Evolutionary conservation across 495 filamentous ascomycete species (phyloP), one percentile per base, ranked within the genome.

Genomic region (Clohesyomyces aquaticus): DNA sequence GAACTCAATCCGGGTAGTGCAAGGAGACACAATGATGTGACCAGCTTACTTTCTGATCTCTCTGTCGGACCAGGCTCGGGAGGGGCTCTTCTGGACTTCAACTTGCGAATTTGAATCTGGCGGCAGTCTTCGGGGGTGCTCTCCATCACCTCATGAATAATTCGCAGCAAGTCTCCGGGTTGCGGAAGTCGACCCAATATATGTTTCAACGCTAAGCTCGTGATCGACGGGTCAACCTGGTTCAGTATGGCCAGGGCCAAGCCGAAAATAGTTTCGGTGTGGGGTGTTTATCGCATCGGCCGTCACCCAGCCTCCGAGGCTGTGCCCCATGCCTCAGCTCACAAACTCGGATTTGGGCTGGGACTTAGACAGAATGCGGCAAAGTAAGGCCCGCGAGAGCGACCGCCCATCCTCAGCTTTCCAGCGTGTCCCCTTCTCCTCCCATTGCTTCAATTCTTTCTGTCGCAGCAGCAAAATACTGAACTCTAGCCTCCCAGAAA

Each of bases 261-360:
- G 54, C 27, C 64, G 57, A 67, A 67, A 66, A 61, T 23, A 51
- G 27, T 26, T 47, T 46, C 54, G 59, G n/a, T 21, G 58, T 67
- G 59, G 64, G 53, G 54, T 59, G 53, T 42, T 3, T 41, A 23
- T 22, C 14, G 51, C 19, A 48, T 54, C 54, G 18, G 55, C 59
- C 11, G 29, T 28, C 51, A 38, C 25, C 51, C 41, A 52, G 27
- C 32, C 16, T 27, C 55, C 28, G 62, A 59, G 61, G 66, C 61
- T 65, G 57, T 65, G 61, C 61, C 43, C 45, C 56, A 53, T 6
- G 28, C 52, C 25, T 67, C 59, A 67, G 53, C 65, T 50, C 21
- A 8, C 65, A 52, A 45, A 3, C 12, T 41, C 51, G 45, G 57
- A 18, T 29, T 22, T 52, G 22, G 22, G 23, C 21, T 18, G 43